Evolutionary conservation across 768 basidiomycete species (phyloP), one percentile per base, ranked within the genome.

Genomic region (Polyporus arcularius): DNA sequence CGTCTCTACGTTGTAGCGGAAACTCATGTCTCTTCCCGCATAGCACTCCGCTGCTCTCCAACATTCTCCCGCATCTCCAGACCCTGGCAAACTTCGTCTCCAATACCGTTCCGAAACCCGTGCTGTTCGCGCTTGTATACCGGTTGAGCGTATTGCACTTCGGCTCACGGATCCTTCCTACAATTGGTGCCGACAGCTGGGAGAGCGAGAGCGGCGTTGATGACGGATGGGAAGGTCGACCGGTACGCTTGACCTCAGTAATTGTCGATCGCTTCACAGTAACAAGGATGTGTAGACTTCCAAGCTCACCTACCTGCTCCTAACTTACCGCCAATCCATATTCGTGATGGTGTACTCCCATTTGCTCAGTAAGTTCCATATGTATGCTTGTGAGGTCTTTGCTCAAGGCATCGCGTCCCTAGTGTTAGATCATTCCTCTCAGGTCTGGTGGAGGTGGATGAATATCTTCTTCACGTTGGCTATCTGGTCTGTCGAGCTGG

Each of bases 401-500:
- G 28, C 62, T 43, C 56, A 47, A 30, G 28, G n/a, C 2, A 35
- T 6, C 16, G 4, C 18, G 18, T 18, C 31, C 45, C 12, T 47
- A 66, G 92, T 94, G 47, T 78, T 94, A 55, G 92, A 94, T 67
- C 89, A 91, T 68, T 89, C 92, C 18, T 91, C 90, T n/a, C 92
- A 94, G 70, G 85, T 93, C 51, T 94, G 92, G 92, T 94, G 92
- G 89, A 83, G 92, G 62, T 94, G 92, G 92, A 87, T 88, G 79
- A 91, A 92, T 69, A 87, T 94, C 38, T 91, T 93, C 76, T 89
- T 94, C 73, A 93, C 90, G 4, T 80, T 94, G 31, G 78, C 87
- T 28, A 82, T 93, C 43, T 94, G 93, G 92, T 85, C 88, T 11
- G 77, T 94, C 26, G 92, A 94, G 73, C 80, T 94, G 49, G 72